Evolutionary conservation across 73 alveolate genomes (phyloP).

Genomic region (Durusdinium trenchii): DNA sequence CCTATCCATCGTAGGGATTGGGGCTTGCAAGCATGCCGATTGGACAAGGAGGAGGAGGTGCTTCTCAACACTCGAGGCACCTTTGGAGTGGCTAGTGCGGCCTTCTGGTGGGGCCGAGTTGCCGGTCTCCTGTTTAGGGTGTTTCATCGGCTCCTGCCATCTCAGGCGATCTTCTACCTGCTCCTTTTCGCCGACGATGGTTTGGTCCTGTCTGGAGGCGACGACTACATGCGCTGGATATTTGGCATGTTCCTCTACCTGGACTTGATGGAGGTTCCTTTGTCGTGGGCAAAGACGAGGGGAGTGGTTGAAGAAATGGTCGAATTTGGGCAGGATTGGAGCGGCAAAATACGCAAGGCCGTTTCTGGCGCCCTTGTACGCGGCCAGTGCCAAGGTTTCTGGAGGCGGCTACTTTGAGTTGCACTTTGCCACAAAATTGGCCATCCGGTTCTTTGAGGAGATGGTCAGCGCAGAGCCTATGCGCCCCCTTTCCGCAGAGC

Average conservation of each 20-base stretch:
- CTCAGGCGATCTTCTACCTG: too few species aligned
- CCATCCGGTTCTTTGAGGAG: not conserved
- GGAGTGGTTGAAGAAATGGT: not conserved
- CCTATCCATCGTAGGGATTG: not conserved
- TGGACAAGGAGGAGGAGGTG: slow-evolving; percentile 23
- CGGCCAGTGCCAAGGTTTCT: not conserved
- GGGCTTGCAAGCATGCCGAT: too few species aligned
- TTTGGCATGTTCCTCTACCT: not conserved
- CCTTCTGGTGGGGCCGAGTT: not conserved
- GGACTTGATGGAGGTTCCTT: not conserved
- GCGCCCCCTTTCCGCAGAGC: too few species aligned
- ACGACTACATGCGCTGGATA: not conserved
- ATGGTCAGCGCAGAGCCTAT: not conserved
- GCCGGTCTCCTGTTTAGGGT: not conserved
- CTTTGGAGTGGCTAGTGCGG: not conserved
- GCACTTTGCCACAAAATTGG: not conserved
- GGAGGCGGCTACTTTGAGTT: not conserved
- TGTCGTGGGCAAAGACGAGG: not conserved
- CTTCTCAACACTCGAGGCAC: not conserved
- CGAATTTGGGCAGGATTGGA: not conserved
- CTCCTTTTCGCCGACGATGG: too few species aligned
- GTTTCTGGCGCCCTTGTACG: not conserved
- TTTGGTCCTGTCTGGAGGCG: not conserved
- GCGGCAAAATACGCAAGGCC: not conserved
- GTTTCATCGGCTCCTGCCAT: too few species aligned